Evolutionary conservation across 2,329 filamentous ascomycete genomes (phyloP), one percentile per base, ranked within the genome.

Genomic region (Phialophora macrospora): DNA sequence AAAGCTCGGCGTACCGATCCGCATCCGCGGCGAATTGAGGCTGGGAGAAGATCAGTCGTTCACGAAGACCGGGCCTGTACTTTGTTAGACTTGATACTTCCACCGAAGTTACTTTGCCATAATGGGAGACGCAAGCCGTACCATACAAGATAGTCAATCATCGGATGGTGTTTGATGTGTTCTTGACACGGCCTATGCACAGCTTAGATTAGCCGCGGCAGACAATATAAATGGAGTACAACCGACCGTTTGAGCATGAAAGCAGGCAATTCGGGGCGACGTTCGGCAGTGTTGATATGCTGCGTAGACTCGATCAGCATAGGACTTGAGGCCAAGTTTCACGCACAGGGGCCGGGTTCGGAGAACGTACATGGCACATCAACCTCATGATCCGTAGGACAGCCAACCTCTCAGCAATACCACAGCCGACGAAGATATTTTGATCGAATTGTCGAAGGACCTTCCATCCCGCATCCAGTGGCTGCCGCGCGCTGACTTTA

Each of bases 381-480:
- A 41, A 41, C 34, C 34, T 17, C 34, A 41, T 41, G 12, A 41
- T 41, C 34, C 34, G 52, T 14, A 66, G 26, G 26, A 59, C 44
- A 3, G 55, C 52, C 24, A 66, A 28, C 48, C 64, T 58, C 17
- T 54, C 59, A 49, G 59, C 51, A 20, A 52, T 44, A 5, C 59
- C 38, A 20, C 52, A 52, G 32, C 60, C n/a, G 55, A 30, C 28
- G 55, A 63, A 66, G 8, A 63, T 30, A 17, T 48, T 52, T 49
- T 66, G 48, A 28, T 66, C 64, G 24, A 66, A 17, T 38, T 63
- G 60, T 48, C 56, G 56, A n/a, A 63, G 49, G 17, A 62, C 56
- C 34, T 66, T 62, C 64, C 64, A 66, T 8, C 60, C 64, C 2
- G 32, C 44, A 46, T 66, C 64, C 20, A 66, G 64, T 14, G 62